These are phyloP conservation scores for Leucaena leucocephala DNA, from an alignment of 306 rosid species.

Conservation along the genomic window DNA sequence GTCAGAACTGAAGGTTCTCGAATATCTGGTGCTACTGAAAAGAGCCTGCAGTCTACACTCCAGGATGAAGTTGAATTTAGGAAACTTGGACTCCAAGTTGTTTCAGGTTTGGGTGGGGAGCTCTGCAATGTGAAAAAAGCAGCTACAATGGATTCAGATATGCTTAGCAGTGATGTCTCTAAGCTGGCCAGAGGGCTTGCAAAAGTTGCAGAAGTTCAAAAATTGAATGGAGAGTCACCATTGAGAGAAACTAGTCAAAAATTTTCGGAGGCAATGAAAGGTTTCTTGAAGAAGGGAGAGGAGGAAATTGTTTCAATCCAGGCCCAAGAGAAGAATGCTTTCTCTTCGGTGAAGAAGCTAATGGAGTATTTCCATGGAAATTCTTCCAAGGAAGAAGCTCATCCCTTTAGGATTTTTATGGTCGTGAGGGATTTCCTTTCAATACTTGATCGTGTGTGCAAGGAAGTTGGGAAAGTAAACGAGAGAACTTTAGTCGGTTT, in stretches of 20 bases:
- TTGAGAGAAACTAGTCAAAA: conserved; percentile 54
- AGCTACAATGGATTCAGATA: conserved; percentile 84
- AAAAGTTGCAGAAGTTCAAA: conserved; percentile 58
- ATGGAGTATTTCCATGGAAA: conserved; percentile 88
- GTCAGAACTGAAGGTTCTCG: conserved; percentile 79
- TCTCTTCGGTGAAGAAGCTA: conserved; percentile 72
- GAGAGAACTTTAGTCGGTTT: conserved; percentile 77
- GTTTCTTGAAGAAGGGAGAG: conserved; percentile 66
- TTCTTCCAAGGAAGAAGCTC: conserved; percentile 91
- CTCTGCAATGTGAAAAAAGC: conserved; percentile 80
- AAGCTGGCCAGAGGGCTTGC: conserved; percentile 70
- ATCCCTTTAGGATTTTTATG: conserved; percentile 70
- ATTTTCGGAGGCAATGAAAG: conserved; percentile 66
- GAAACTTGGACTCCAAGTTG: conserved; percentile 87
- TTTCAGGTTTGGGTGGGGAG: conserved; percentile 88
- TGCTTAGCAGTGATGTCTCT: conserved; percentile 64
- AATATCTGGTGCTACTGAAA: conserved; percentile 49
- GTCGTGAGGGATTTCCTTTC: conserved; percentile 85
- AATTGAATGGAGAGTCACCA: conserved; percentile 58
- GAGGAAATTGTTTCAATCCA: conserved; percentile 65
- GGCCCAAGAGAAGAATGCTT: conserved; percentile 57
- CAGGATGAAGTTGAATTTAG: conserved; percentile 67
- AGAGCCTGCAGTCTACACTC: conserved; percentile 39
- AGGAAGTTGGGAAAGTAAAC: conserved; percentile 75
- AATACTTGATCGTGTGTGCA: conserved; percentile 78